Base-by-base conservation (phyloP, 1,284 basidiomycete genomes). In the Vanrija pseudolonga region DNA sequence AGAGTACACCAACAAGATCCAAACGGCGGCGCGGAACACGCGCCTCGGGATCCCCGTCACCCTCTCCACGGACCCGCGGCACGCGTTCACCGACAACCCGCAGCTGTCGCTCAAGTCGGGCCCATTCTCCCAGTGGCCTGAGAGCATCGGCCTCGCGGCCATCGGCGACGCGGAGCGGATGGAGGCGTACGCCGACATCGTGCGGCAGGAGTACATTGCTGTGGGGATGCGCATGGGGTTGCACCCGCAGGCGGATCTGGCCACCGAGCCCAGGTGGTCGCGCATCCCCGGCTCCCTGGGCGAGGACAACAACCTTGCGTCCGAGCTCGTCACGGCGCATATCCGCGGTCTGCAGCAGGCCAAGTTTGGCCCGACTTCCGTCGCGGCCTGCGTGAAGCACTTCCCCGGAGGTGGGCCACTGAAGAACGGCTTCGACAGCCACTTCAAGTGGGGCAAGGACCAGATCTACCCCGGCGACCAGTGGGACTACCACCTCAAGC, bases 301-400 rank as follows among this genome's bases (percentile, higher is more conserved):
- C 6, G 59, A 61, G 45, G 55, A 57, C 45, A 50, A 56, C 24
- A 39, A 55, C 12, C 26, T 61, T 1, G 55, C 55, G 9, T 40
- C 50, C 14, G 38, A 47, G 24, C 43, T 59, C 17, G 47, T 41
- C 46, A 40, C 50, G 3, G 59, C 55, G 3, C 36, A 45, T 6
- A 38, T 57, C 39, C 40, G 45, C 14, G 57, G 57, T 3, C 45
- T 59, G 15, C 57, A 59, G 32, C 24, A 11, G n/a, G 36, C 20
- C 3, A 9, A n/a, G 6, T 19, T 57, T 17, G 50, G 55, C 8
- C 28, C 46, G 15, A 20, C n/a, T 6, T 52, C 52, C 6, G 53
- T 61, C 26, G 36, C 55, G 8, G 56, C 36, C 8, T 58, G 56
- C 22, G 59, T 58, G 44, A 61, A 61, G 51, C 59, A 61, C 42